Conservation (phyloP, 306 rosid genomes). For the Inga laurina region DNA sequence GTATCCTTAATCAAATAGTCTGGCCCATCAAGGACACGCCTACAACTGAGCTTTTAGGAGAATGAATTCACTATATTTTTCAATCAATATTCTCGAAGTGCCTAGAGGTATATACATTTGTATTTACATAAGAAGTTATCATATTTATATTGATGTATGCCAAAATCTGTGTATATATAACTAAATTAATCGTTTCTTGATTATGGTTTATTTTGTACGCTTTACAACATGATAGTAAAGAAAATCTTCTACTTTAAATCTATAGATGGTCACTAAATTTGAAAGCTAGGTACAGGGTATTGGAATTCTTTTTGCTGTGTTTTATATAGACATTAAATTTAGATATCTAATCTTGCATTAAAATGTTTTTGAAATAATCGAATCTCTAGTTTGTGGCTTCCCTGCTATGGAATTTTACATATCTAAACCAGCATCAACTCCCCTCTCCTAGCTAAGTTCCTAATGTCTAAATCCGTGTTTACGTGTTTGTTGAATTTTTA, state of each 20-base stretch:
- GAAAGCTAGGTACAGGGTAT: neutral
- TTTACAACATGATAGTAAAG: neutral
- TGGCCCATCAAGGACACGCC: constrained; percentile 57
- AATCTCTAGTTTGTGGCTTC: too few relatives aligned
- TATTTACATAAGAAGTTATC: too few relatives aligned
- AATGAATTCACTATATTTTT: constrained; percentile 91
- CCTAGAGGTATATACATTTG: too few relatives aligned
- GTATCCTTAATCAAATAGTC: too few relatives aligned
- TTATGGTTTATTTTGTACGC: neutral
- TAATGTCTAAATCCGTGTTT: neutral
- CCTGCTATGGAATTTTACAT: neutral
- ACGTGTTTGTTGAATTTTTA: neutral
- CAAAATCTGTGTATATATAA: too few relatives aligned
- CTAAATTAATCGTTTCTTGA: too few relatives aligned
- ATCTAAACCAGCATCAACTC: neutral
- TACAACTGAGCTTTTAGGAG: constrained; percentile 86
- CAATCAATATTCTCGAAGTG: constrained; percentile 57
- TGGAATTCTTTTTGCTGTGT: neutral
- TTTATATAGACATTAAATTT: neutral
- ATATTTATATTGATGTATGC: too few relatives aligned
- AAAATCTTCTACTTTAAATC: neutral
- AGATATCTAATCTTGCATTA: neutral
- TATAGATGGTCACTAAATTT: neutral
- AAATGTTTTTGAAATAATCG: neutral
- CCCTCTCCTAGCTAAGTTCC: neutral